phyloP scores from a whole-genome alignment of 2,329 filamentous ascomycete species.

The Diaporthe helianthi region DNA sequence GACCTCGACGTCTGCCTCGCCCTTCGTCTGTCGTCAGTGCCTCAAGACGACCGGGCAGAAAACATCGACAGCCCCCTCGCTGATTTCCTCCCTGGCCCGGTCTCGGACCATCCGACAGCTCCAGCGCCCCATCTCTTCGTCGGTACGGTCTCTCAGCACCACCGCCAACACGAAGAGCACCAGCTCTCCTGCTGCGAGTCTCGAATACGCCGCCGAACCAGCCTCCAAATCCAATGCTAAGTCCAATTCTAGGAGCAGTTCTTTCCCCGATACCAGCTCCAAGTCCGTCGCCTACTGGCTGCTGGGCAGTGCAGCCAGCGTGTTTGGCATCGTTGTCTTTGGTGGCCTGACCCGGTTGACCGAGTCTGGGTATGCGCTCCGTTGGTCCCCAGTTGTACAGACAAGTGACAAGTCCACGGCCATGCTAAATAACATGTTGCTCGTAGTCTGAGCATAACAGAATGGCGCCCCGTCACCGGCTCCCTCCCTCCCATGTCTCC shows the following conservation, averaged over 20 bases:
- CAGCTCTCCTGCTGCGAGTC: constrained; percentile 6
- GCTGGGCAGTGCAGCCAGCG: constrained; percentile 86
- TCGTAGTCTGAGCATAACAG: constrained; percentile 88
- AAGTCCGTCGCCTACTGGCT: constrained; percentile 92
- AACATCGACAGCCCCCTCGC: not conserved
- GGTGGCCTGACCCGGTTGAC: constrained; percentile 92
- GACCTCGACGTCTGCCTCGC: constrained; percentile 36
- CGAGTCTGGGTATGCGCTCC: constrained; percentile 79
- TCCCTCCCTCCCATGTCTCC: constrained; percentile 81
- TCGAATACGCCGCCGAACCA: constrained; percentile 13
- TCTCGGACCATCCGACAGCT: constrained; percentile 2
- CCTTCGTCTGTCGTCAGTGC: constrained; percentile 57
- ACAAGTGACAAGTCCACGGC: not conserved
- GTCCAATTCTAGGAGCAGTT: constrained; percentile 43
- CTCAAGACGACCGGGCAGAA: constrained; percentile 35
- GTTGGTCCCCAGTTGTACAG: not conserved
- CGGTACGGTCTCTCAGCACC: constrained; percentile 25
- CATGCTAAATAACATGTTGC: constrained; percentile 35
- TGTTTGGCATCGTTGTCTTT: constrained; percentile 96
- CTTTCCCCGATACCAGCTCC: constrained; percentile 68
- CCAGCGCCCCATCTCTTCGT: constrained; percentile 5
- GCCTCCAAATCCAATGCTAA: constrained; percentile 1
- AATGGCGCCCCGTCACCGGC: constrained; percentile 97
- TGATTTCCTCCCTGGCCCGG: constrained; percentile 12
- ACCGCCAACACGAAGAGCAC: constrained; percentile 30